Base-by-base conservation (phyloP, 305 asterid species). In the Fraxinus ornus region DNA sequence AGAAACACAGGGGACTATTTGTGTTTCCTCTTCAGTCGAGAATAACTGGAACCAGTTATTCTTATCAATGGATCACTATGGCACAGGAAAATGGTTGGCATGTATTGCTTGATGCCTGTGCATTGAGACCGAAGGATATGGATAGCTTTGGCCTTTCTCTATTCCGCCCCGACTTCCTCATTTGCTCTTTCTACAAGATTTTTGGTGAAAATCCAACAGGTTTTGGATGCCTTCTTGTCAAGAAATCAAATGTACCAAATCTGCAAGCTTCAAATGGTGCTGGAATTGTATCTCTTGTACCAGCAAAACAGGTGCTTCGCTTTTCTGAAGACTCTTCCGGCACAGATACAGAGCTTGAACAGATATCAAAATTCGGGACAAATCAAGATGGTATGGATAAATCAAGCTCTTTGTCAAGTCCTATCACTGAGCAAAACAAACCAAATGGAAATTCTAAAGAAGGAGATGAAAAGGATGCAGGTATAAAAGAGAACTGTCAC, bases 61-160 rank as follows among this genome's bases (percentile, higher is more conserved):
- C 99, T 21, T 93, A 93, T 72, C 97, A 95, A 80, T 95, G 99
- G 99, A 94, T 95, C 98, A 88, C 83, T n/a, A 8, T 85, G 86
- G 99, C 98, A 0, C 95, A 91, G 77, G 93, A 93, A 76, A 90
- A 94, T 57, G 96, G 98, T 35, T 95, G 99, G 98, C 99, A 92
- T 80, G 93, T 94, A 64, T 70, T 95, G 88, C 97, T 93, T 36
- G 98, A 95, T 32, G 97, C 97, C 30, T 93, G 97, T 74, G 92
- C 97, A 15, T 81, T 94, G 72, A 94, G 97, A 77, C 99, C 99
- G 0, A 95, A 95, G 68, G 97, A 94, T 75, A 93, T 93, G 97
- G 94, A 84, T 81, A 92, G 93, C 88, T 92, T 94, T 35, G 99
- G 95, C 57, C 93, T 95, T 0, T 93, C 98, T 12, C 92, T 95